A percentile compares a stretch with the other conserved stretches of the same genome.
Conservation (phyloP, 306 rosid species). For the Castanospermum australe region DNA sequence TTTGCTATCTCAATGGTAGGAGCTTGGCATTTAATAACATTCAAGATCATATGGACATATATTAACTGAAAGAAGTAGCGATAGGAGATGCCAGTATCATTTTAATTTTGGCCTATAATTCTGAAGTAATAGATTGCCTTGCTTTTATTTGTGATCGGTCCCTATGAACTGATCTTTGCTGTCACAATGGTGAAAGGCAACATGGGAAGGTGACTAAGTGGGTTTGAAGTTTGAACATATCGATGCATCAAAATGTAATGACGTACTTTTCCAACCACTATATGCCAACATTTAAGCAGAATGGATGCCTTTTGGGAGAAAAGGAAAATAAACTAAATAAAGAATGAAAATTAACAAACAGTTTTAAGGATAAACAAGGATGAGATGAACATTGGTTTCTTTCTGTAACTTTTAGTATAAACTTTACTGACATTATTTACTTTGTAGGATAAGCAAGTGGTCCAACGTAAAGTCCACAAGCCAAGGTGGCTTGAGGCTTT, state of each 20-base stretch:
- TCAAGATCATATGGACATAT: neutral
- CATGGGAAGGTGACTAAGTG: neutral
- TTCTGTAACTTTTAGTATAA: neutral
- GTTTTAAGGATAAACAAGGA: neutral
- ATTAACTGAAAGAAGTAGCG: neutral
- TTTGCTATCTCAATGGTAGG: neutral
- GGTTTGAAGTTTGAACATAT: neutral
- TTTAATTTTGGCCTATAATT: neutral
- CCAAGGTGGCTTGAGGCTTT: slow-evolving; percentile 47
- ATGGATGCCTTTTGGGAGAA: neutral
- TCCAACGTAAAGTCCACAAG: neutral
- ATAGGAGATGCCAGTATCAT: neutral
- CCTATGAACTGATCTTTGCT: neutral
- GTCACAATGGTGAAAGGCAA: neutral
- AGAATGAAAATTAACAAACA: neutral
- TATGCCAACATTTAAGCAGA: neutral
- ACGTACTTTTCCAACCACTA: neutral
- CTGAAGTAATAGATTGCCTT: neutral
- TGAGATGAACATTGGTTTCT: neutral
- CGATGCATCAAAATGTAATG: neutral
- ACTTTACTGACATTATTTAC: slow-evolving; percentile 20
- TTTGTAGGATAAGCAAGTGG: slow-evolving; percentile 31
- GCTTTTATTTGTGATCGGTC: neutral
- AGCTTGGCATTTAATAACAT: slow-evolving; percentile 3
- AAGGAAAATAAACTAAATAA: neutral